A percentile compares a stretch with the other conserved stretches of the same genome.
Evolutionary conservation across 139 green algal genomes (phyloP).

Genomic region (Pseudopediastrum boryanum): DNA sequence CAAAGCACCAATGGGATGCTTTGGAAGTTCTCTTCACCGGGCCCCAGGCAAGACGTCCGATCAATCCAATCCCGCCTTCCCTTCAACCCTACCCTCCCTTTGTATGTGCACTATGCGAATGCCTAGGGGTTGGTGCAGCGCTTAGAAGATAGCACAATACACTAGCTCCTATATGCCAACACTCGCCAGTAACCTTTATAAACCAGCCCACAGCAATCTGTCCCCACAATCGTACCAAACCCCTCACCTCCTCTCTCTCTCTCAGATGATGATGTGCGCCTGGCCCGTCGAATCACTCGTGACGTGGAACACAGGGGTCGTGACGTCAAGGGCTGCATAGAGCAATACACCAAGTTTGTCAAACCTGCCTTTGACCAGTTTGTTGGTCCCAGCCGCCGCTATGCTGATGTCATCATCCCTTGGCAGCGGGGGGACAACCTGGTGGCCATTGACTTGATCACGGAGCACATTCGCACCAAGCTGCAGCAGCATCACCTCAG

Average conservation of each 20-base stretch:
- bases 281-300: slow-evolving; percentile 91
- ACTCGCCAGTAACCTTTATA: too few relatives aligned
- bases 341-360: slow-evolving; percentile 95
- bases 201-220: not conserved
- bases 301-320: slow-evolving; percentile 89
- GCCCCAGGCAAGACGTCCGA: too few relatives aligned
- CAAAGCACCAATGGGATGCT: too few relatives aligned
- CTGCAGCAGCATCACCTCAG: slow-evolving; percentile 91
- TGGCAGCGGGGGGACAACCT: slow-evolving; percentile 76
- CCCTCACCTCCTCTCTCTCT: slow-evolving; percentile 13
- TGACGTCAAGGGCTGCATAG: slow-evolving; percentile 86
- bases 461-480: slow-evolving; percentile 44
- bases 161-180: too few relatives aligned
- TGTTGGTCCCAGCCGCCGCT: slow-evolving; percentile 79
- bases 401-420: slow-evolving; percentile 96
- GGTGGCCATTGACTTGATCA: slow-evolving; percentile 97
- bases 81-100: too few relatives aligned
- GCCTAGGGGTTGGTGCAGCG: too few relatives aligned
- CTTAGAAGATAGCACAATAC: too few relatives aligned
- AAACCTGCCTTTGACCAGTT: slow-evolving; percentile 95
- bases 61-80: too few relatives aligned
- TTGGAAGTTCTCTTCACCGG: too few relatives aligned
- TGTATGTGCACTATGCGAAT: too few relatives aligned
- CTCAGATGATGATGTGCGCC: slow-evolving; percentile 92
- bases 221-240: not conserved